Evolutionary conservation across 176 grass and related monocot species (phyloP).

Genomic region (Hordeum vulgare): DNA sequence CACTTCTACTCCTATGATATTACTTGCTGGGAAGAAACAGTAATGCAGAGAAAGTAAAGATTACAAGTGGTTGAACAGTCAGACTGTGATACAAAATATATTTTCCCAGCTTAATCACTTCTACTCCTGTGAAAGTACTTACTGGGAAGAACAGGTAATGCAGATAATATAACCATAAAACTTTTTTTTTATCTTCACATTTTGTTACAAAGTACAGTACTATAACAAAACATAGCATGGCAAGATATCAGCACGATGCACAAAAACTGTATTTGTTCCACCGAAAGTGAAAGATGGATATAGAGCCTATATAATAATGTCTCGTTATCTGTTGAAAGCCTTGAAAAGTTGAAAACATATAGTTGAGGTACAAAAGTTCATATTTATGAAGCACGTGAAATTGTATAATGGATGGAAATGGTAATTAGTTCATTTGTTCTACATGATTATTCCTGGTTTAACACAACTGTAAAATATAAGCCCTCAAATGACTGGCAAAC

Average conservation of each 20-base stretch:
- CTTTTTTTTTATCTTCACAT: neutral
- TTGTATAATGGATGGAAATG: neutral
- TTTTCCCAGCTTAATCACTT: neutral
- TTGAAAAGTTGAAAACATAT: neutral
- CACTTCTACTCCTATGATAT: neutral
- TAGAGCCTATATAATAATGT: neutral
- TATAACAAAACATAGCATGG: neutral
- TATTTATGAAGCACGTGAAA: neutral
- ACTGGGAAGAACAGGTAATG: neutral
- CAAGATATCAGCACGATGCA: neutral
- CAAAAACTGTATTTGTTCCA: neutral
- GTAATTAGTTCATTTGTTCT: neutral
- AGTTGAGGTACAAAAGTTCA: neutral
- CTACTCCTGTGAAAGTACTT: neutral
- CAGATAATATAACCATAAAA: neutral
- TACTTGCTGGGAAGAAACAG: neutral
- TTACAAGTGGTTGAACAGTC: conserved; percentile 28
- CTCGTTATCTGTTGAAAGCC: neutral
- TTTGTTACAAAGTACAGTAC: neutral
- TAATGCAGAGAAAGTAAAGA: neutral
- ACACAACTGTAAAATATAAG: neutral
- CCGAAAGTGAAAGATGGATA: neutral
- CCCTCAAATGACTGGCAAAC: neutral
- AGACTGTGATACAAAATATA: conserved; percentile 19
- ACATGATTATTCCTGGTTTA: neutral